Percentiles rank a stretch among this genome's conserved stretches.
phyloP scores from a whole-genome alignment of 192 early-diverging fungal species.

The Backusella liffmaniae region DNA sequence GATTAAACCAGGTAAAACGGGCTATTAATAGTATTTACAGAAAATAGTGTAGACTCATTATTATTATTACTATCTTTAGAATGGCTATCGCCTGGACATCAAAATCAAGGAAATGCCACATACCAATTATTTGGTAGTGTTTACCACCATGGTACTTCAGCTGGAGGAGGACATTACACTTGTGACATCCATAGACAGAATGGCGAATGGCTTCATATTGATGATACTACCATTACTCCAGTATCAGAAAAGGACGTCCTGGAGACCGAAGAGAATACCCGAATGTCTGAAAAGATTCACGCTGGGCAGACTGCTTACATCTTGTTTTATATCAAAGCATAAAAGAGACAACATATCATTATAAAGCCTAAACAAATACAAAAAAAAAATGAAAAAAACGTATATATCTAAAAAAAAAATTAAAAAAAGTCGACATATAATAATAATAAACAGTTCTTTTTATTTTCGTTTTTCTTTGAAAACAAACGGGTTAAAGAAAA shows the following conservation, averaged over 20 bases:
- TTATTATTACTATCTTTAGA: conserved; percentile 27
- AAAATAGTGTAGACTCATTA: background rate
- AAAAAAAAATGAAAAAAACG: background rate
- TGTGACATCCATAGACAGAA: conserved; percentile 79
- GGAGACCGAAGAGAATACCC: conserved; percentile 38
- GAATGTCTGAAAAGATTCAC: conserved; percentile 23
- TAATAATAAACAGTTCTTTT: background rate
- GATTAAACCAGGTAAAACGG: conserved; percentile 55
- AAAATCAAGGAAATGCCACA: conserved; percentile 40
- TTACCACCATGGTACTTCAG: conserved; percentile 89
- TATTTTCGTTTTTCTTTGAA: background rate
- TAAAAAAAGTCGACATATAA: background rate
- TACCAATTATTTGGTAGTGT: conserved; percentile 86
- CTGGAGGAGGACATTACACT: conserved; percentile 96
- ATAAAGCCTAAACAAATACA: too few relatives aligned
- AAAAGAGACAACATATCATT: too few relatives aligned
- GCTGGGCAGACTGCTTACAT: conserved; percentile 73
- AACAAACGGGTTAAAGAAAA: background rate
- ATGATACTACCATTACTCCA: conserved; percentile 77
- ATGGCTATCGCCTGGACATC: conserved; percentile 59
- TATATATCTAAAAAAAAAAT: conserved; percentile 1
- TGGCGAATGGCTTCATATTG: conserved; percentile 87
- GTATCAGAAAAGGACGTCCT: conserved; percentile 61
- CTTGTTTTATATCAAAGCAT: conserved; percentile 74
- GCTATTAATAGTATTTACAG: background rate